Base-by-base conservation (phyloP, 2,329 filamentous ascomycete species). In the Lecanicillium sp. region DNA sequence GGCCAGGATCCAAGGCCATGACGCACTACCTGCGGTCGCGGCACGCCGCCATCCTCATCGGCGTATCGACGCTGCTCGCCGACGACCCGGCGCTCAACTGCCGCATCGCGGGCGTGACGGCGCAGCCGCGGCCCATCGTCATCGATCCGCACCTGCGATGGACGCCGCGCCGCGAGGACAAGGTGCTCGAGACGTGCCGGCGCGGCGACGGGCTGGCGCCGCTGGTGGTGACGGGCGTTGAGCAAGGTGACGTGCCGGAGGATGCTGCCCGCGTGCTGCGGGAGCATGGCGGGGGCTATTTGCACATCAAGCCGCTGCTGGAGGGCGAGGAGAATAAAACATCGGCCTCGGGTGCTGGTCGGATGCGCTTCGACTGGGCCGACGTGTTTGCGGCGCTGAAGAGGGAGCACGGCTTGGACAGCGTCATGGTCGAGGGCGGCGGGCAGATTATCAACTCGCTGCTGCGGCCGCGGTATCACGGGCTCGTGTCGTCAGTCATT, bases 361-460 rank as follows among this genome's bases (percentile, higher is more conserved):
- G 62, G 22, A 60, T 59, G 55, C 63, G 69, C 40, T 70, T 84
- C 45, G 60, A 67, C 14, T 94, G 87, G 87, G 58, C 59, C 10
- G 68, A 71, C 29, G 72, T 94, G 13, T 61, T 94, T 20, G 60
- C 60, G 14, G 64, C 67, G 4, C 58, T 94, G n/a, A n/a, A 3
- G 17, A 47, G 51, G 25, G 57, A 55, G 1, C 69, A 84, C 49
- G 79, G 79, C 2, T 64, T 95, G 32, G 60, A 62, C 37, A 95
- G 87, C 55, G 69, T 96, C 42, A 96, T 96, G 90, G 73, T 97
- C 35, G 90, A 97, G 59, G 90, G 90, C 0, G 90, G 90, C 10
- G 89, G 77, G 1, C 68, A 71, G 10, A 79, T 96, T 25, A 87
- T 97, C 55, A 94, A 92, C 55, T 77, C 83, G 28, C 62, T 97